These are phyloP conservation scores for Alternaria novae-zelandiae DNA, from an alignment of 2,329 filamentous ascomycete genomes.

Conservation along the genomic window DNA sequence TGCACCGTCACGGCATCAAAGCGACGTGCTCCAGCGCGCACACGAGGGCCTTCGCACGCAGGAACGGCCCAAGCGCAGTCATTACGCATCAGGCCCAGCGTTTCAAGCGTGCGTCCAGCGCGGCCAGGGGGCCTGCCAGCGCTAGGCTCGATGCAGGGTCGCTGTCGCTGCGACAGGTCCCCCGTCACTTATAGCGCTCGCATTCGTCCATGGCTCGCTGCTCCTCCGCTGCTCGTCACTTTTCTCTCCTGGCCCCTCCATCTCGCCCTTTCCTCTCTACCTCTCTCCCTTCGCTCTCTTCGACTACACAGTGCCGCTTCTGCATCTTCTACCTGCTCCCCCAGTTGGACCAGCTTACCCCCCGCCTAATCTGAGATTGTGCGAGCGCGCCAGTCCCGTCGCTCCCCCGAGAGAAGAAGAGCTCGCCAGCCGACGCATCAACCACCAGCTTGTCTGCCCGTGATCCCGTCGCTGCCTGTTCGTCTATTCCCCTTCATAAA, in stretches of 20 bases:
- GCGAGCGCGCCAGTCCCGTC: slow-evolving; percentile 47
- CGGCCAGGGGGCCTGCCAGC: slow-evolving; percentile 6
- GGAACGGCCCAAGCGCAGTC: slow-evolving; percentile 20
- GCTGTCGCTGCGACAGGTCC: slow-evolving; percentile 19
- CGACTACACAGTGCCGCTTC: slow-evolving; percentile 40
- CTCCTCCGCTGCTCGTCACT: slow-evolving; percentile 58
- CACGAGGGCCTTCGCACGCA: slow-evolving; percentile 15
- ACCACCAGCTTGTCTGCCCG: slow-evolving; percentile 20
- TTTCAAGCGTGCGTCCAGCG: slow-evolving; percentile 28
- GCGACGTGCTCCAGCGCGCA: background rate
- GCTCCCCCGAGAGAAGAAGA: slow-evolving; percentile 40
- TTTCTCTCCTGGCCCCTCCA: slow-evolving; percentile 41
- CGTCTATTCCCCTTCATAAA: slow-evolving; percentile 30
- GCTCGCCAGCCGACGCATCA: slow-evolving; percentile 34
- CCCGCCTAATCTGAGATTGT: slow-evolving; percentile 34
- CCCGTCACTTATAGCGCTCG: slow-evolving; percentile 25
- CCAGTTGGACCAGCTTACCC: slow-evolving; percentile 41
- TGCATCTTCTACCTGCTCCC: slow-evolving; percentile 47
- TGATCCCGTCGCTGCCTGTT: slow-evolving; percentile 34
- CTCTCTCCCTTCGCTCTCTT: slow-evolving; percentile 21
- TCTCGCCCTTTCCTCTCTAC: slow-evolving; percentile 60
- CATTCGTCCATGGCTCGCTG: slow-evolving; percentile 53
- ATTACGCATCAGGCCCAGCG: slow-evolving; percentile 31
- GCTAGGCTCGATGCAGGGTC: slow-evolving; percentile 20
- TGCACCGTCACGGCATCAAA: slow-evolving; percentile 2